Percentiles rank a stretch among this genome's conserved stretches.
These are phyloP conservation scores for Rubus parviflorus DNA, from an alignment of 306 rosid species.

Conservation along the genomic window DNA sequence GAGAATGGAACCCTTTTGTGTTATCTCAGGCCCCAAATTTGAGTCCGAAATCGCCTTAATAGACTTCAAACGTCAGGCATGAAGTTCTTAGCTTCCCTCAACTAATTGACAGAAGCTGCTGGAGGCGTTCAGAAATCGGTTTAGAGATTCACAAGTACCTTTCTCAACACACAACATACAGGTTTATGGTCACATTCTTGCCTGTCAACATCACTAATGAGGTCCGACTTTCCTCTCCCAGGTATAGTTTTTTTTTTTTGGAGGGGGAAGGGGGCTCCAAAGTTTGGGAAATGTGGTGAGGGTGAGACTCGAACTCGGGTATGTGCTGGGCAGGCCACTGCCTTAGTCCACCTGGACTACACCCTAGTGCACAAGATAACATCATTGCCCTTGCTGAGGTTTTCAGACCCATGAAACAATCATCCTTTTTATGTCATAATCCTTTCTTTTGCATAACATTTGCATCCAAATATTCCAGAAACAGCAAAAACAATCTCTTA, in stretches of 20 bases:
- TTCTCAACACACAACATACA: neutral
- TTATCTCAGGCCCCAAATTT: neutral
- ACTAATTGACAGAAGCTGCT: neutral
- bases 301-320: too few species aligned
- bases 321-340: too few species aligned
- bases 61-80: neutral
- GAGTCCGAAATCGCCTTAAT: neutral
- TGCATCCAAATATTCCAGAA: neutral
- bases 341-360: too few species aligned
- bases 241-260: too few species aligned
- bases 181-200: constrained; percentile 32
- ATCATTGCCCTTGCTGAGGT: too few species aligned
- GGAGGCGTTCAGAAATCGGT: neutral
- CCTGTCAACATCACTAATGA: constrained; percentile 83
- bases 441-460: neutral
- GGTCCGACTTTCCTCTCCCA: constrained; percentile 73
- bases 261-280: too few species aligned
- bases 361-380: too few species aligned
- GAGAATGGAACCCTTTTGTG: neutral
- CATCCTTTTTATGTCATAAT: neutral
- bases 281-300: too few species aligned
- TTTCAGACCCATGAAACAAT: neutral
- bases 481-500: neutral
- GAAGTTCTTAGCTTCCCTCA: neutral
- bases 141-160: neutral